Percentiles rank a stretch among this genome's conserved stretches.
phyloP scores from a whole-genome alignment of 1,284 basidiomycete genomes.

The Ceratobasidium sp. region DNA sequence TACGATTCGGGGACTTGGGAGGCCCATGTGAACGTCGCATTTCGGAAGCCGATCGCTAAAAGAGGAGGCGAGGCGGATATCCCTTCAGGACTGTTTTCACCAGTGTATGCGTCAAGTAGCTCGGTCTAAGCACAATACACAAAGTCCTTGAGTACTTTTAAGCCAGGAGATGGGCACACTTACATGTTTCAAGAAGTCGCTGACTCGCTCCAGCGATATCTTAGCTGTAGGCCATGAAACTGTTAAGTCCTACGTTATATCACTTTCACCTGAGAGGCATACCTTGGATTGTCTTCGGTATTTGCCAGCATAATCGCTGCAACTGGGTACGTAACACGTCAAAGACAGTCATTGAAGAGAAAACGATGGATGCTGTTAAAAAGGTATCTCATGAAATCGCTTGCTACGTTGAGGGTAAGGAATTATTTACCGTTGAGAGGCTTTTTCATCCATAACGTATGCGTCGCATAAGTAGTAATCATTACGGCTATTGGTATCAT shows the following conservation, averaged over 20 bases:
- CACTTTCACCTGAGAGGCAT: too few species aligned
- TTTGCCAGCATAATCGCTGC: constrained; percentile 22
- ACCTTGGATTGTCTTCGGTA: constrained; percentile 51
- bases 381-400: background rate
- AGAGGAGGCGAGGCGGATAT: constrained; percentile 53
- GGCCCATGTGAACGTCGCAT: constrained; percentile 64
- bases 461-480: constrained; percentile 22
- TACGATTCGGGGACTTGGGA: constrained; percentile 50
- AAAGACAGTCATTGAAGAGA: constrained; percentile 50
- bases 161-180: background rate
- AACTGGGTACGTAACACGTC: constrained; percentile 44
- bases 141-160: background rate
- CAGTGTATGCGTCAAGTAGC: constrained; percentile 65
- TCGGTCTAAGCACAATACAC: constrained; percentile 62
- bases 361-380: constrained; percentile 46
- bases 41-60: constrained; percentile 61
- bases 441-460: constrained; percentile 13
- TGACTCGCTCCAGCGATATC: constrained; percentile 46
- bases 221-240: background rate
- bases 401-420: background rate
- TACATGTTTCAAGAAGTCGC: constrained; percentile 48
- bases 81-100: constrained; percentile 54
- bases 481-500: constrained; percentile 15
- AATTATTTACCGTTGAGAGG: constrained; percentile 8
- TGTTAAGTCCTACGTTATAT: too few species aligned